Evolutionary conservation across 441 rosid genomes (phyloP).

Genomic region (Gossypium davidsonii): DNA sequence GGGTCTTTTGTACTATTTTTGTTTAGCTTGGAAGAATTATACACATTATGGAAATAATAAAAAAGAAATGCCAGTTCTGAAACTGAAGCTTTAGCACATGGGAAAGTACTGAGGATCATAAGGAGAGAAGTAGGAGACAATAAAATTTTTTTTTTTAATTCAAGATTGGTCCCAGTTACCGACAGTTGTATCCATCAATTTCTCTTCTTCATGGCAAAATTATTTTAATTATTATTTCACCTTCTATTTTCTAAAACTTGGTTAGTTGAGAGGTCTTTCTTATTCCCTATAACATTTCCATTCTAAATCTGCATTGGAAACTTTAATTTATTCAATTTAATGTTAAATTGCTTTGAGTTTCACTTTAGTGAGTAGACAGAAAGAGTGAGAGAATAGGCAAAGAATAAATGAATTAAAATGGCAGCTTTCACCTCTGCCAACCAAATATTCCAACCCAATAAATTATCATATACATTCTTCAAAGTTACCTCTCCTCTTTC

Average conservation of each 20-base stretch:
- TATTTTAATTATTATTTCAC: neutral
- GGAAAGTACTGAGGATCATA: neutral
- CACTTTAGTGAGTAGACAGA: neutral
- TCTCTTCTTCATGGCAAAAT: neutral
- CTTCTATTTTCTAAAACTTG: neutral
- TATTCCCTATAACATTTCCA: neutral
- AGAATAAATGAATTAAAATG: slow-evolving; percentile 14
- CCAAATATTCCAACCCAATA: neutral
- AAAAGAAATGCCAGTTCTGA: slow-evolving; percentile 6
- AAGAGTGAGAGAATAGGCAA: slow-evolving; percentile 33
- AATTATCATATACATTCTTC: neutral
- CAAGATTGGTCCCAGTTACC: slow-evolving; percentile 22
- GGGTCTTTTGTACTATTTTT: slow-evolving; percentile 4
- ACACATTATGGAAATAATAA: neutral
- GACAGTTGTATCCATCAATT: slow-evolving; percentile 3
- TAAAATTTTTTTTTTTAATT: neutral
- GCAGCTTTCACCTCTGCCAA: slow-evolving; percentile 12
- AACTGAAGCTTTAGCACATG: slow-evolving; percentile 15
- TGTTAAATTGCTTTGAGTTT: slow-evolving; percentile 17
- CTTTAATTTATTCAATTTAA: neutral
- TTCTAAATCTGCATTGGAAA: neutral
- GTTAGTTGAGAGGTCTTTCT: slow-evolving; percentile 6
- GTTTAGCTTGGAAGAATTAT: slow-evolving; percentile 14
- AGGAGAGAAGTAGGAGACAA: neutral
- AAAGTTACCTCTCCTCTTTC: neutral